Percentiles rank a stretch among this genome's conserved stretches.
These are phyloP conservation scores for Immersiporthe knoxdaviesiana DNA, from an alignment of 2,329 filamentous ascomycete species.

Conservation along the genomic window DNA sequence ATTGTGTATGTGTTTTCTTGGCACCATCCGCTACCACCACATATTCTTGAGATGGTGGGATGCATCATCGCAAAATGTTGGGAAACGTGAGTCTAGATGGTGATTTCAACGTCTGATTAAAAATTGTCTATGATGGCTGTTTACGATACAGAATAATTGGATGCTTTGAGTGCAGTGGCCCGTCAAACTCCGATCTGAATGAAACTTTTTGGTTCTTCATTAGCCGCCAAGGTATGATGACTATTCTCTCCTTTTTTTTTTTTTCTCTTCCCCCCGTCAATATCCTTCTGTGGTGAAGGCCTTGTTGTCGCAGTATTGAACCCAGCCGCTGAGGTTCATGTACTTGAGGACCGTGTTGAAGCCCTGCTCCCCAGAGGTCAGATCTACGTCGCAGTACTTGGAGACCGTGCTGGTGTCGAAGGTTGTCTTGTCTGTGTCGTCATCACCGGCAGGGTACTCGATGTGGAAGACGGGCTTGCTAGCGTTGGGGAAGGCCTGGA, in stretches of 20 bases:
- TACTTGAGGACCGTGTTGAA: constrained; percentile 71
- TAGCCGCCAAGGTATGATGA: not conserved
- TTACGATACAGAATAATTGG: not conserved
- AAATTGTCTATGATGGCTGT: not conserved
- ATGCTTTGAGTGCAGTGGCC: not conserved
- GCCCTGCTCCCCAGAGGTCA: constrained; percentile 38
- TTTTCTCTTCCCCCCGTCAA: not conserved
- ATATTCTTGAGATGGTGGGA: not conserved
- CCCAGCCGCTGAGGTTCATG: constrained; percentile 66
- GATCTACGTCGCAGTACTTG: constrained; percentile 28
- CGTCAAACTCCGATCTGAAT: not conserved
- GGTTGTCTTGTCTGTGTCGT: constrained; percentile 31
- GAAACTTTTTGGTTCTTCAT: too few relatives aligned
- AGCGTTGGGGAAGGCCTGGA: constrained; percentile 51
- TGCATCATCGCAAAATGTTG: not conserved
- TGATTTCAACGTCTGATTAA: not conserved
- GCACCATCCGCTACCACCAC: not conserved
- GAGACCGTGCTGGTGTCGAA: constrained; percentile 18
- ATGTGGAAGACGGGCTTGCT: constrained; percentile 66
- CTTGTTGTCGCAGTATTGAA: constrained; percentile 55
- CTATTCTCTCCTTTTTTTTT: not conserved
- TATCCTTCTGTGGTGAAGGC: constrained; percentile 28
- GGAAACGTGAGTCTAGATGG: not conserved
- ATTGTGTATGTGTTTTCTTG: not conserved
- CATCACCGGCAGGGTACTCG: constrained; percentile 57